A percentile compares a stretch with the other conserved stretches of the same genome.
Evolutionary conservation across 805 yeast species (phyloP).

Genomic region (Zygoascus bituminiphila): DNA sequence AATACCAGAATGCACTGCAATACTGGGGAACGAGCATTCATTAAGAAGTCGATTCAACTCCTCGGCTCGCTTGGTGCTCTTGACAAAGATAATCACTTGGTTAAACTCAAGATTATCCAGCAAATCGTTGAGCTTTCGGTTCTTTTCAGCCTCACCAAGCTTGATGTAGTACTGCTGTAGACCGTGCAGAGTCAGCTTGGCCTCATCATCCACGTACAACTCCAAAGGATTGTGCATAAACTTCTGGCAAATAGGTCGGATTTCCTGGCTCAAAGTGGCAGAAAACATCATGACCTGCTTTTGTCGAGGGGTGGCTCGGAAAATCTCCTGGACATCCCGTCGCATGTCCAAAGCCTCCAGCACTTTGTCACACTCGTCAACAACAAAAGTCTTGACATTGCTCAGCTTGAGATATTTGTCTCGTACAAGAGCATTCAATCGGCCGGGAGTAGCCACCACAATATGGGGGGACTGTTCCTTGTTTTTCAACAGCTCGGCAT

Average conservation of each 20-base stretch:
- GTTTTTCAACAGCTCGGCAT: conserved; percentile 78
- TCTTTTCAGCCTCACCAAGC: conserved; percentile 84
- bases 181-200: conserved; percentile 95
- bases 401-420: conserved; percentile 82
- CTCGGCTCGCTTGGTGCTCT: conserved; percentile 83
- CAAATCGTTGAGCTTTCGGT: conserved; percentile 83
- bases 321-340: conserved; percentile 96
- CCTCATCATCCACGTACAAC: conserved; percentile 95
- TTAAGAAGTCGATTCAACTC: conserved; percentile 82
- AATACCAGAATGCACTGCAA: conserved; percentile 91
- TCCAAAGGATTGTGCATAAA: conserved; percentile 97
- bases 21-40: conserved; percentile 93
- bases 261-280: conserved; percentile 89
- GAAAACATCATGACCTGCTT: conserved; percentile 99
- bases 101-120: conserved; percentile 92
- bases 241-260: conserved; percentile 94
- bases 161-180: conserved; percentile 93
- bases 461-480: conserved; percentile 94
- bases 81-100: conserved; percentile 95
- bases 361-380: conserved; percentile 98
- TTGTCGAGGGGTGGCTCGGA: conserved; percentile 95
- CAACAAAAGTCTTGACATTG: conserved; percentile 87
- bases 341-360: conserved; percentile 90
- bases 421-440: conserved; percentile 87
- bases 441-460: conserved; percentile 97